Evolutionary conservation across 2,329 filamentous ascomycete species (phyloP), one percentile per base, ranked within the genome.

Genomic region (Drechmeria coniospora): DNA sequence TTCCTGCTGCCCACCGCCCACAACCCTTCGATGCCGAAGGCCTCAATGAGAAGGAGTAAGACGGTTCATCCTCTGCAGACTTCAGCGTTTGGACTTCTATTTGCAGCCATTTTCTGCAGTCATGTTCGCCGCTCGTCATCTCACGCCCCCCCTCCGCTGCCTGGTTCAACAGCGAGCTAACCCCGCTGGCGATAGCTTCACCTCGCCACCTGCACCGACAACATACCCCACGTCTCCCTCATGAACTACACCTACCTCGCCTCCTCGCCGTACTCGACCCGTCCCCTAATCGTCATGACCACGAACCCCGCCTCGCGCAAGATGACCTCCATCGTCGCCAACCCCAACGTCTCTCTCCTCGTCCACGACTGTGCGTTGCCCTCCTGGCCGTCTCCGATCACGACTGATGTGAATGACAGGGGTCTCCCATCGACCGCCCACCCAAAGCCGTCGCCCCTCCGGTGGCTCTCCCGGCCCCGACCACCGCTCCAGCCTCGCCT

Each of bases 221-320:
- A 90, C 45, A 64, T 74, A 37, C 90, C 90, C 8, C 83, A 95
- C 51, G 82, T 95, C 39, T 92, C 84, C 21, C 73, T 98, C 38
- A 98, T 98, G 90, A 94, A 92, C 63, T 95, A 95, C 62, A 95
- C 90, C 47, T 95, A 94, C 57, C 78, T 98, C 14, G 79, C 84
- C 21, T 74, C 67, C 5, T 81, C 79, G 11, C 75, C 74, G 21
- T 78, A 74, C 53, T 67, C 70, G 21, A 47, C 65, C 28, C 56
- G 60, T n/a, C 77, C 83, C n/a, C 79, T 84, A 37, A 92, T 95
- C 47, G 79, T 95, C 63, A 86, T 87, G 79, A 95, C 90, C 31
- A 92, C 79, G 25, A 83, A 83, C 41, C 73, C 76, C 1, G 69
- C 73, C 31, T 82, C 77, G 20, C 77, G 74, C 41, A 90, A 87